Conservation (phyloP, 140 eudicot genomes). For the Ambrosia hybrid region DNA sequence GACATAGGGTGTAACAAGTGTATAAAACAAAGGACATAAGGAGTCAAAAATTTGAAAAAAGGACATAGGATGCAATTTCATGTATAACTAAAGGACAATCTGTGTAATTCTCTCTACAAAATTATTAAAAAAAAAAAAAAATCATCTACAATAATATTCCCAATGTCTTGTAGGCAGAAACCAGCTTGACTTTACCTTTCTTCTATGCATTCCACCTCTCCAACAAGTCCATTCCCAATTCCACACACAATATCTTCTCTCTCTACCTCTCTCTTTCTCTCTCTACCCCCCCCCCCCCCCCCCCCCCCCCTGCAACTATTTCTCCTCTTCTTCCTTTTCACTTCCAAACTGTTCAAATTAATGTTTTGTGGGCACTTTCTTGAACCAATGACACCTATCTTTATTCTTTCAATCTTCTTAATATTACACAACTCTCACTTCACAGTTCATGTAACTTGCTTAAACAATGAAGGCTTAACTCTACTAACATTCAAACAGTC, state of each 20-base stretch:
- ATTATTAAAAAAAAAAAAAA: too few species aligned
- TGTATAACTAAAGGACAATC: too few species aligned
- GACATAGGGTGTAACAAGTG: too few species aligned
- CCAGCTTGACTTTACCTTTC: slow-evolving; percentile 53
- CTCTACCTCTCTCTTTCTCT: slow-evolving; percentile 19
- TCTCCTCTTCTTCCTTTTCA: not conserved
- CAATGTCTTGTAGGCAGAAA: slow-evolving; percentile 59
- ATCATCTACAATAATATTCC: slow-evolving; percentile 36
- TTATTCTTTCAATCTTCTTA: slow-evolving; percentile 41
- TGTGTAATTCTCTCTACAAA: too few species aligned
- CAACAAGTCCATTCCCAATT: slow-evolving; percentile 39
- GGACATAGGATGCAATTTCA: too few species aligned
- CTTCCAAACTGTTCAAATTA: slow-evolving; percentile 29
- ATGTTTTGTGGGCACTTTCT: slow-evolving; percentile 11
- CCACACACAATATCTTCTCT: slow-evolving; percentile 31
- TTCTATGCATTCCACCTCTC: slow-evolving; percentile 47
- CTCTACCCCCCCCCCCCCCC: slow-evolving; percentile 26
- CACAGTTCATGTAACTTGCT: slow-evolving; percentile 41
- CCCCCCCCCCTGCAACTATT: slow-evolving; percentile 18
- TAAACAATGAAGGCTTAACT: slow-evolving; percentile 84
- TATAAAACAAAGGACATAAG: too few species aligned
- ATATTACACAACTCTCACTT: slow-evolving; percentile 42
- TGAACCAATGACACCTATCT: slow-evolving; percentile 28
- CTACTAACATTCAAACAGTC: slow-evolving; percentile 66
- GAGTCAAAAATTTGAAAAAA: too few species aligned